A percentile compares a stretch with the other conserved stretches of the same genome.
These are phyloP conservation scores for Glomus cerebriforme DNA, from an alignment of 192 early-diverging fungal species.

Conservation along the genomic window DNA sequence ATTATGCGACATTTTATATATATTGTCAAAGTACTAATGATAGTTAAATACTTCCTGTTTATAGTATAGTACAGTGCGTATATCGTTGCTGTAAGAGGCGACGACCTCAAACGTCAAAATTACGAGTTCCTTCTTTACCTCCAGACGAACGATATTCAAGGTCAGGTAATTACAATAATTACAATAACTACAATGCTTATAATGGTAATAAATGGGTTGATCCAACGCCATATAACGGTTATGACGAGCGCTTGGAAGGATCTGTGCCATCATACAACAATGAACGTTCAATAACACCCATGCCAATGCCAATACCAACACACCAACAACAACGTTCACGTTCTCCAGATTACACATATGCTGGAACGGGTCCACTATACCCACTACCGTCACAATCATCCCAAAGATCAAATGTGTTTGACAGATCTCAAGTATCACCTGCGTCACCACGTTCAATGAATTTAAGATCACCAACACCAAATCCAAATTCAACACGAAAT, in stretches of 20 bases:
- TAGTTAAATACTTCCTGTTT: not conserved
- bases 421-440: not conserved
- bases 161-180: not conserved
- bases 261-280: not conserved
- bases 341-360: not conserved
- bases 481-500: not conserved
- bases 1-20: not conserved
- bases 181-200: not conserved
- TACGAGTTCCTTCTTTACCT: not conserved
- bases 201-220: conserved; percentile 1
- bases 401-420: not conserved
- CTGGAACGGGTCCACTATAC: not conserved
- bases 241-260: not conserved
- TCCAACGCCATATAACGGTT: conserved; percentile 18
- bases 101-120: not conserved
- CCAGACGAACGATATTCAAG: not conserved
- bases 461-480: not conserved
- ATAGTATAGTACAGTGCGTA: not conserved
- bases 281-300: not conserved
- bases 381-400: not conserved
- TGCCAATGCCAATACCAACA: not conserved
- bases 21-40: not conserved
- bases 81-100: not conserved
- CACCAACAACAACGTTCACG: not conserved
- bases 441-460: too few species aligned